phyloP scores from a whole-genome alignment of 441 rosid species.

The Rhodomyrtus psidioides region DNA sequence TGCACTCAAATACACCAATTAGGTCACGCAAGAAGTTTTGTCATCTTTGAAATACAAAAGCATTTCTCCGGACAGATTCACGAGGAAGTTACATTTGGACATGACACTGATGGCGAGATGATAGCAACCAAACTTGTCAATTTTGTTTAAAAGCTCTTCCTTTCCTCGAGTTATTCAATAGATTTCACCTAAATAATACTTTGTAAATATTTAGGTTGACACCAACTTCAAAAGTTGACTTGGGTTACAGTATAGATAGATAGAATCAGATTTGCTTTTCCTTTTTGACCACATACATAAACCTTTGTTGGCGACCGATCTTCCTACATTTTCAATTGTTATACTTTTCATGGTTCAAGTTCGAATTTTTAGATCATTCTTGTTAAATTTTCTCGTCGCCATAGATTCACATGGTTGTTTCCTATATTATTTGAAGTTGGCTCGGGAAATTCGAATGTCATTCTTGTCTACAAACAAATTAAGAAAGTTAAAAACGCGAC shows the following conservation, averaged over 20 bases:
- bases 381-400: too few relatives aligned
- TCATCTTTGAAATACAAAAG: neutral
- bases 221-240: neutral
- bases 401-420: neutral
- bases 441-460: neutral
- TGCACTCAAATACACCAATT: neutral
- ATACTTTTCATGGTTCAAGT: neutral
- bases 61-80: neutral
- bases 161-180: neutral
- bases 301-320: neutral
- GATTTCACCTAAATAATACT: neutral
- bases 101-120: too few relatives aligned
- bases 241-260: neutral
- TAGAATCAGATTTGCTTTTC: neutral
- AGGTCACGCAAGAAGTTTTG: neutral
- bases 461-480: neutral
- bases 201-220: neutral
- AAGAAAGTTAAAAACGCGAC: neutral
- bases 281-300: neutral
- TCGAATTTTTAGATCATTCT: too few relatives aligned
- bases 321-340: fast-evolving
- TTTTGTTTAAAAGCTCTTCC: neutral
- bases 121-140: too few relatives aligned
- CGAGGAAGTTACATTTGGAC: too few relatives aligned
- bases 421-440: neutral